Conservation (phyloP, 352 stramenopile genomes). For the Elongisporangium senticosum region DNA sequence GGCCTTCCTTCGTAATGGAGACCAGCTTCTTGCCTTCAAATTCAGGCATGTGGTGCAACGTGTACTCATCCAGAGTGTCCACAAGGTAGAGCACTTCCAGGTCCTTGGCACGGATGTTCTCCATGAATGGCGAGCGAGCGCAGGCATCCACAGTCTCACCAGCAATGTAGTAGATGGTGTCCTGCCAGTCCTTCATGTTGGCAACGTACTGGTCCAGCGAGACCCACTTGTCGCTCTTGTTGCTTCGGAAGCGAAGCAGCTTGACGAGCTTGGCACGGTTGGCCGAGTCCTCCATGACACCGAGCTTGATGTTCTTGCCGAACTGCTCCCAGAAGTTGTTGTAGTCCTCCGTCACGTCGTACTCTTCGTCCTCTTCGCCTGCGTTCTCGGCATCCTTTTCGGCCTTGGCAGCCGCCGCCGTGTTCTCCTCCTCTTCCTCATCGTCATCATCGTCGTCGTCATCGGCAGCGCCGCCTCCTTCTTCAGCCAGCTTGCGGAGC, state of each 20-base stretch:
- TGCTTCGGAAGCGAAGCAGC: conserved; percentile 96
- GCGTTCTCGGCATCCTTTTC: conserved; percentile 78
- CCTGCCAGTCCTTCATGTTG: conserved; percentile 99
- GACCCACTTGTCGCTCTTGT: conserved; percentile 89
- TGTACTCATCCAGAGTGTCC: conserved; percentile 98
- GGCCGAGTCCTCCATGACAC: conserved; percentile 96
- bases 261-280: conserved; percentile 96
- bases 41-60: conserved; percentile 91
- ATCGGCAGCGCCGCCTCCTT: conserved; percentile 81
- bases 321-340: conserved; percentile 99
- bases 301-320: conserved; percentile 98
- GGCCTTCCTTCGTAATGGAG: conserved; percentile 96
- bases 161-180: conserved; percentile 99
- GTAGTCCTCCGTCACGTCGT: conserved; percentile 88
- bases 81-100: conserved; percentile 98
- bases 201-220: conserved; percentile 96
- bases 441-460: conserved; percentile 51
- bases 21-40: conserved; percentile 96
- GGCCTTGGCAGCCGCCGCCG: conserved; percentile 47
- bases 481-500: conserved; percentile 91
- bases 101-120: conserved; percentile 95
- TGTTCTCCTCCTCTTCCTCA: conserved; percentile 37
- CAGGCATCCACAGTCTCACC: conserved; percentile 91
- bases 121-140: conserved; percentile 95
- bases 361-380: conserved; percentile 38